phyloP scores from a whole-genome alignment of 805 yeast genomes.

The Candida tammaniensis region DNA sequence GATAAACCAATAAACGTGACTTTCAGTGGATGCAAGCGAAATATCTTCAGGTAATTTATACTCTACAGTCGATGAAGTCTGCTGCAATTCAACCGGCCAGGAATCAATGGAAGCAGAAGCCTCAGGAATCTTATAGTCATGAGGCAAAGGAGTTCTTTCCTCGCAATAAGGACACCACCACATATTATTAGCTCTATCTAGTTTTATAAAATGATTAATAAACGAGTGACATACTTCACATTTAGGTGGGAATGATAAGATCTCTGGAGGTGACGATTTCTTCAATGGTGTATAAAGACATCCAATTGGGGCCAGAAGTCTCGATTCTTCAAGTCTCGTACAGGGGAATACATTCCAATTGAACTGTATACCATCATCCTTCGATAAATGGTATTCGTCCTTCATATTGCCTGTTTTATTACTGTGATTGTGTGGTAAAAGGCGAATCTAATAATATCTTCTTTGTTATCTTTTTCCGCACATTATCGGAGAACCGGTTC shows the following conservation, averaged over 20 bases:
- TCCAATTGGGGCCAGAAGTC: slow-evolving; percentile 33
- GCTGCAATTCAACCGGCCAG: slow-evolving; percentile 28
- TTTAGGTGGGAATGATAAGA: slow-evolving; percentile 14
- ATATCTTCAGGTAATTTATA: slow-evolving; percentile 30
- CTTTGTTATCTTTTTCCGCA: too few species aligned
- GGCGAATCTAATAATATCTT: too few species aligned
- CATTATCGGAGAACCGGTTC: too few species aligned
- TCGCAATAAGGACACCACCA: slow-evolving; percentile 43
- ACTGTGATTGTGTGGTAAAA: too few species aligned
- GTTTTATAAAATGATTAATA: slow-evolving; percentile 27
- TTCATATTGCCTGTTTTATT: too few species aligned
- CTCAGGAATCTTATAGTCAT: slow-evolving; percentile 15
- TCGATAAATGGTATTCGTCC: too few species aligned
- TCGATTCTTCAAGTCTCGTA: slow-evolving; percentile 33
- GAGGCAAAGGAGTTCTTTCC: slow-evolving; percentile 21
- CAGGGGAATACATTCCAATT: slow-evolving; percentile 62
- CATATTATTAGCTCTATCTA: slow-evolving; percentile 27
- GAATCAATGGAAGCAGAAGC: slow-evolving; percentile 11
- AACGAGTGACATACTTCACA: slow-evolving; percentile 27
- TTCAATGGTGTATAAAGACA: slow-evolving; percentile 32
- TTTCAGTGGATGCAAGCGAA: slow-evolving; percentile 8
- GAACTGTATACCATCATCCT: slow-evolving; percentile 29
- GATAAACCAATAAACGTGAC: slow-evolving; percentile 19
- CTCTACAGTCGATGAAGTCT: slow-evolving; percentile 25
- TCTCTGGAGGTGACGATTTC: not conserved